A percentile compares a stretch with the other conserved stretches of the same genome.
These are phyloP conservation scores for Curvularia sp. DNA, from an alignment of 2,329 filamentous ascomycete genomes.

Conservation along the genomic window DNA sequence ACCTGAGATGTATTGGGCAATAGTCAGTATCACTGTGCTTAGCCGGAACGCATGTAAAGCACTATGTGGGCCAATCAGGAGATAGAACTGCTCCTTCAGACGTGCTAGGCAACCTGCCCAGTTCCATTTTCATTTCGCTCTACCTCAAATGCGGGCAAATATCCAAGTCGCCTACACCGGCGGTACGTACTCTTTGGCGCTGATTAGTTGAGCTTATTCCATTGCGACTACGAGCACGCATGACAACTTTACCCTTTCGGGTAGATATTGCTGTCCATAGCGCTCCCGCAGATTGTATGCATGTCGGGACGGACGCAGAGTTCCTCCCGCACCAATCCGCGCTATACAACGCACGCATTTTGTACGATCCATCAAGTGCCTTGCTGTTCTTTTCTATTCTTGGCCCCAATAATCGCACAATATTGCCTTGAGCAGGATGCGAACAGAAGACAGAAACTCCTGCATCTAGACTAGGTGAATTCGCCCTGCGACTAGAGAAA, in stretches of 20 bases:
- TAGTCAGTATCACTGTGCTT: conserved; percentile 42
- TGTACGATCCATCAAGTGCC: conserved; percentile 1
- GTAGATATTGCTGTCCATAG: conserved; percentile 32
- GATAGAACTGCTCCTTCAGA: conserved; percentile 29
- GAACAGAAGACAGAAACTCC: not conserved
- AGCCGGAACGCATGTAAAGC: conserved; percentile 43
- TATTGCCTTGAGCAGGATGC: not conserved
- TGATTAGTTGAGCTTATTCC: conserved; percentile 26
- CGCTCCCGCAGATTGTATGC: conserved; percentile 42
- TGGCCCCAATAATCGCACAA: not conserved
- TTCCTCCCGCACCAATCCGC: conserved; percentile 30
- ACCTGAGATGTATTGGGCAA: conserved; percentile 41
- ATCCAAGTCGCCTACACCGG: conserved; percentile 24
- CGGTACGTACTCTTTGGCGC: conserved; percentile 24
- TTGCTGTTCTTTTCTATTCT: not conserved
- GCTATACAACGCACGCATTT: conserved; percentile 2
- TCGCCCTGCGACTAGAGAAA: conserved; percentile 14
- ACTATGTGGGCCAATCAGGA: conserved; percentile 41
- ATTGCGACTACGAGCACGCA: conserved; percentile 25
- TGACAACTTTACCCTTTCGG: conserved; percentile 27
- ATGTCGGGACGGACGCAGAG: conserved; percentile 29
- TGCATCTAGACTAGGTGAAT: not conserved
- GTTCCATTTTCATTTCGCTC: conserved; percentile 32
- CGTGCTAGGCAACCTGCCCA: conserved; percentile 26
- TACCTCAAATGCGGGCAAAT: conserved; percentile 28